phyloP scores from a whole-genome alignment of 2,329 filamentous ascomycete species.

The Aureobasidium melanogenum region DNA sequence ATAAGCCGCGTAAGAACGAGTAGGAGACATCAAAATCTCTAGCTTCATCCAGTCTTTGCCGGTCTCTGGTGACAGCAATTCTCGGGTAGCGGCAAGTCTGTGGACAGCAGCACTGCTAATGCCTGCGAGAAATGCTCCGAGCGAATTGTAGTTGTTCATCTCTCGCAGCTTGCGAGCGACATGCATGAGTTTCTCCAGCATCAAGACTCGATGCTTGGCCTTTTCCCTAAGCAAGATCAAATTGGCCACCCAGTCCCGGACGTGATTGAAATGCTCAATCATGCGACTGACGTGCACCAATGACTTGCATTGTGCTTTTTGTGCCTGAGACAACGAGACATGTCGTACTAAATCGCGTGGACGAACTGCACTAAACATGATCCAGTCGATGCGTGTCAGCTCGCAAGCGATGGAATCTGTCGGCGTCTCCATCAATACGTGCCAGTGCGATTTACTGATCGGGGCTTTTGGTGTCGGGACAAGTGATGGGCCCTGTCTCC shows the following conservation, averaged over 20 bases:
- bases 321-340: slow-evolving; percentile 56
- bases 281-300: slow-evolving; percentile 86
- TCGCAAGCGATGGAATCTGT: slow-evolving; percentile 84
- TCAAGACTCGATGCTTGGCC: slow-evolving; percentile 83
- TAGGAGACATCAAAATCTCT: slow-evolving; percentile 84
- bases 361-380: slow-evolving; percentile 92
- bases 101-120: slow-evolving; percentile 83
- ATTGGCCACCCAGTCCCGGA: slow-evolving; percentile 48
- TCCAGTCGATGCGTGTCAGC: slow-evolving; percentile 92
- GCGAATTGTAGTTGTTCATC: slow-evolving; percentile 92
- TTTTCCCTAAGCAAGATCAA: slow-evolving; percentile 75
- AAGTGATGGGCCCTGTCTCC: slow-evolving; percentile 64
- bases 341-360: slow-evolving; percentile 89
- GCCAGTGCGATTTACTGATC: slow-evolving; percentile 79
- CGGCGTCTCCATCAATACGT: slow-evolving; percentile 76
- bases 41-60: slow-evolving; percentile 82
- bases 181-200: slow-evolving; percentile 92
- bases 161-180: slow-evolving; percentile 77
- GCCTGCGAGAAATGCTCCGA: slow-evolving; percentile 88
- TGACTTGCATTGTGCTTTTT: slow-evolving; percentile 52
- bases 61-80: slow-evolving; percentile 60
- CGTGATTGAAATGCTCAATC: slow-evolving; percentile 68
- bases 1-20: slow-evolving; percentile 89
- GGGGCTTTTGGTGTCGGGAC: slow-evolving; percentile 60
- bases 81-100: slow-evolving; percentile 69